These are phyloP conservation scores for Metarhizium sp. DNA, from an alignment of 2,329 filamentous ascomycete species.

Conservation along the genomic window DNA sequence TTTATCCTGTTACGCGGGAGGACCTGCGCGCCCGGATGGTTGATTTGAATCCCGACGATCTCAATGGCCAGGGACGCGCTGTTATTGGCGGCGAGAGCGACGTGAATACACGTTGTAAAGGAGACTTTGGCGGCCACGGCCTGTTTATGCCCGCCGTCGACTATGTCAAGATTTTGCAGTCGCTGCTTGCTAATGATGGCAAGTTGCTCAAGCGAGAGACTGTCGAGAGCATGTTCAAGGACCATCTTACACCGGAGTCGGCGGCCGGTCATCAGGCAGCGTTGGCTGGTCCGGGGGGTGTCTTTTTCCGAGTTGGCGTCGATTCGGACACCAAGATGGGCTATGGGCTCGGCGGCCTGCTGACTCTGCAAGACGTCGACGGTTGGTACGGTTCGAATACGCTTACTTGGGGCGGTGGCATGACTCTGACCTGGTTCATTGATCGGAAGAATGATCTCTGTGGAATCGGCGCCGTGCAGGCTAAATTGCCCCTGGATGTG, in stretches of 20 bases:
- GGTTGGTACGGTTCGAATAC: constrained; percentile 34
- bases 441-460: constrained; percentile 37
- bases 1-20: constrained; percentile 24
- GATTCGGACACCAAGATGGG: constrained; percentile 22
- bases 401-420: constrained; percentile 35
- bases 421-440: constrained; percentile 38
- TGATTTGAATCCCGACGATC: constrained; percentile 28
- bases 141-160: constrained; percentile 26
- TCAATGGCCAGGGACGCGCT: constrained; percentile 22
- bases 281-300: constrained; percentile 20
- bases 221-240: constrained; percentile 34
- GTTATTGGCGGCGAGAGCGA: constrained; percentile 24
- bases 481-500: constrained; percentile 22
- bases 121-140: constrained; percentile 36
- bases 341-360: constrained; percentile 30
- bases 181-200: constrained; percentile 38
- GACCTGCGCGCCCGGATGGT: constrained; percentile 20
- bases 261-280: constrained; percentile 16
- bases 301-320: constrained; percentile 26
- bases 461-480: constrained; percentile 30
- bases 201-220: constrained; percentile 33
- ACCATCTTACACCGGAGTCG: constrained; percentile 28
- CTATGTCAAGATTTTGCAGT: constrained; percentile 24
- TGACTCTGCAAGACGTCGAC: constrained; percentile 29
- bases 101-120: constrained; percentile 21